Base-by-base conservation (phyloP, 148 eudicot genomes). In the Gaultheria prostrata region DNA sequence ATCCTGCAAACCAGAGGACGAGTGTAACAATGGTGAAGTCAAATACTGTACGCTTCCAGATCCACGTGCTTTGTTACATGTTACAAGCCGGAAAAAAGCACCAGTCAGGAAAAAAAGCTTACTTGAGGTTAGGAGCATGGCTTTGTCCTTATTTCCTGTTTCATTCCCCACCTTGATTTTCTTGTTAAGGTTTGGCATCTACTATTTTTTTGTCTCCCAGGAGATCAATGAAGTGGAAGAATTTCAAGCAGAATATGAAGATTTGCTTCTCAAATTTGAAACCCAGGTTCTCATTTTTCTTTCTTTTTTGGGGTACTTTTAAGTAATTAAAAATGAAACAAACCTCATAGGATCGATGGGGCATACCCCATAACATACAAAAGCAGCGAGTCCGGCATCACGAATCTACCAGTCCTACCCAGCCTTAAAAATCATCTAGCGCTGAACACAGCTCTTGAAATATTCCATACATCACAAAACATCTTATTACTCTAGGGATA, bases 81-180 rank as follows among this genome's bases (percentile, higher is more conserved):
- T 97, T 85, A 97, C 99, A 28, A 94, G 83, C 87, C 88, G 99
- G 88, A 92, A 87, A 88, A 97, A 97, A 87, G 84, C 78, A 78
- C 85, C 92, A 49, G 82, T 79, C 83, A 91, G 86, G 88, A 93
- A 91, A 85, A 93, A 86, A 83, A 88, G 87, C 85, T 87, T 73
- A 70, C 87, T 85, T 21, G 85, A 49, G 95, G 98, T 94, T 84
- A 80, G 85, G 76, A 32, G 70, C 54, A 61, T 82, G 51, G 39
- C 80, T 70, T 49, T 63, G 35, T 77, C 51, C 46, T n/a, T 84
- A 50, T 57, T 74, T 35, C 77, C 82, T 83, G 63, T 43, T 85
- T 79, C 21, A 17, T 74, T 14, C 17, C 26, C 12, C 56, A 50
- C 78, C 49, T 43, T 76, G 21, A 70, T 35, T 81, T 83, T 51